These are phyloP conservation scores for Vigna reflexopilosa DNA, from an alignment of 306 rosid species.

Conservation along the genomic window DNA sequence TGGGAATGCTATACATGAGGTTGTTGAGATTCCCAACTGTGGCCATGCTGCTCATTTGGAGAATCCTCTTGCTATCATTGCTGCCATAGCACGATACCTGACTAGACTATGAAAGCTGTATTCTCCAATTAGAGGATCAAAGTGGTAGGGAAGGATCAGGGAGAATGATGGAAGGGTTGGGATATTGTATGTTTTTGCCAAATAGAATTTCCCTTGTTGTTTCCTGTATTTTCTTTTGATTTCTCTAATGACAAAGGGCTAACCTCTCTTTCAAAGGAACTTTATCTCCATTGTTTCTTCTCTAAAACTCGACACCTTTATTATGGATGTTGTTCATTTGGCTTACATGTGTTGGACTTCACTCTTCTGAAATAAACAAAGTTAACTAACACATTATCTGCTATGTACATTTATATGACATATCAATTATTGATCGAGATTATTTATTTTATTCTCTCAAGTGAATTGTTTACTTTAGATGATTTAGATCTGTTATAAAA, in stretches of 20 bases:
- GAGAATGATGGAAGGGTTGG: not conserved
- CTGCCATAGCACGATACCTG: conserved; percentile 65
- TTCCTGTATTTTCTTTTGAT: not conserved
- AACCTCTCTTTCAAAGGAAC: not conserved
- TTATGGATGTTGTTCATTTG: not conserved
- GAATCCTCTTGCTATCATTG: conserved; percentile 78
- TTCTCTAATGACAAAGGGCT: not conserved
- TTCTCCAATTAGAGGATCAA: conserved; percentile 26
- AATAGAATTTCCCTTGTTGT: not conserved
- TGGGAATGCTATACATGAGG: conserved; percentile 50
- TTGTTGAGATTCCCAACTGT: conserved; percentile 70
- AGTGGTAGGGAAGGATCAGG: not conserved
- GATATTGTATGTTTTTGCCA: not conserved
- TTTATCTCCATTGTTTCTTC: not conserved
- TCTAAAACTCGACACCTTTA: not conserved
- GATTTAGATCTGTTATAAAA: too few species aligned
- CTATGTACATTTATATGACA: too few species aligned
- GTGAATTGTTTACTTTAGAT: too few species aligned
- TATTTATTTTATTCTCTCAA: too few species aligned
- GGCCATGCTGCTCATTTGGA: conserved; percentile 96
- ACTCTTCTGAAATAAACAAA: not conserved
- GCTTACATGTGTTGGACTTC: not conserved
- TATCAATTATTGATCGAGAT: too few species aligned
- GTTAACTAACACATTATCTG: too few species aligned
- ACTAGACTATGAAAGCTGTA: conserved; percentile 40